Percentiles rank a stretch among this genome's conserved stretches.
Evolutionary conservation across 164 flowering plant genomes (phyloP).

Genomic region (Aristolochia contorta): DNA sequence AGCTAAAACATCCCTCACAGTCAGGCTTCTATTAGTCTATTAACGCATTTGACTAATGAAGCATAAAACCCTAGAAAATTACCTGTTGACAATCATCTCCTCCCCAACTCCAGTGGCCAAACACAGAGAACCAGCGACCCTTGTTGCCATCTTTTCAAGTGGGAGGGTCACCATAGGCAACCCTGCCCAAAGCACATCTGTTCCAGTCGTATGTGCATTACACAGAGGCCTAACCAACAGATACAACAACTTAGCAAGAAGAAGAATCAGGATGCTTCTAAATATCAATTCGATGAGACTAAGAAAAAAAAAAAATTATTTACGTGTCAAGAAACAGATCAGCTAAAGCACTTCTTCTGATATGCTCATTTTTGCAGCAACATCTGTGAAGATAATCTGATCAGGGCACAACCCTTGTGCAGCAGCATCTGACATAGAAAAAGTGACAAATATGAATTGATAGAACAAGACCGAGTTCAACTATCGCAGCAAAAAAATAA

Average conservation of each 20-base stretch:
- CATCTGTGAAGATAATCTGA: constrained; percentile 94
- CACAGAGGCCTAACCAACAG: constrained; percentile 64
- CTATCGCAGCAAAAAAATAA: not conserved
- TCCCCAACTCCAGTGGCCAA: constrained; percentile 91
- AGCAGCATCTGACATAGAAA: constrained; percentile 67
- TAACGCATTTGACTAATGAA: too few relatives aligned
- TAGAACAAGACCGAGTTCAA: not conserved
- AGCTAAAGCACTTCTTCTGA: constrained; percentile 87
- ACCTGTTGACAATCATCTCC: constrained; percentile 95
- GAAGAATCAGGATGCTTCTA: not conserved
- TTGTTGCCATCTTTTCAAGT: constrained; percentile 96
- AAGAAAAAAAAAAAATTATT: not conserved
- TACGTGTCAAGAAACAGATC: constrained; percentile 97
- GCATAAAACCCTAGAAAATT: not conserved
- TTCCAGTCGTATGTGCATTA: constrained; percentile 98
- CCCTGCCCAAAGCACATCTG: constrained; percentile 98
- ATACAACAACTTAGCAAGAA: not conserved
- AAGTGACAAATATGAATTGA: not conserved
- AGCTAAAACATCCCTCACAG: too few relatives aligned
- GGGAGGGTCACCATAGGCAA: constrained; percentile 93
- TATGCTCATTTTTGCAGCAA: constrained; percentile 93
- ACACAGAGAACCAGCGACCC: constrained; percentile 96
- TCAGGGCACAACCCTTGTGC: constrained; percentile 76
- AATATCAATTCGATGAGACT: not conserved
- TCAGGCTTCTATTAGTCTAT: too few relatives aligned